Conservation (phyloP, 2,329 filamentous ascomycete species). For the Colletotrichum noveboracense region DNA sequence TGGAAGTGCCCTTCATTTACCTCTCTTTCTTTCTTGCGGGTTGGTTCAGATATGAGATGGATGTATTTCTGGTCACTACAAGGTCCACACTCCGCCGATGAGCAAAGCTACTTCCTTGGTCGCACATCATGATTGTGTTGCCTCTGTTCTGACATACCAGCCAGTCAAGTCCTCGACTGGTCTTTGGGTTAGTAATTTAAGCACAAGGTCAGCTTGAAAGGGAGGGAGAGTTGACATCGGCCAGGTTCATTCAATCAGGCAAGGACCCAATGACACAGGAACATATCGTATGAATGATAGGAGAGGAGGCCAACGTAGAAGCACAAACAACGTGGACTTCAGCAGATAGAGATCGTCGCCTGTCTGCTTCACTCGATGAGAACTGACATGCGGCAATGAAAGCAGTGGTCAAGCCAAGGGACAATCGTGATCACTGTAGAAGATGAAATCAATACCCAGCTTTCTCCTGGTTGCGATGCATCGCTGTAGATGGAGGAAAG, state of each 20-base stretch:
- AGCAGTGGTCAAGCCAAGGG: not conserved
- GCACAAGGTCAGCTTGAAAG: not conserved
- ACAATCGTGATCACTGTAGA: not conserved
- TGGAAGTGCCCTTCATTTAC: not conserved
- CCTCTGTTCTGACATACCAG: not conserved
- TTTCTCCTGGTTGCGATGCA: not conserved
- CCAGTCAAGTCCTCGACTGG: not conserved
- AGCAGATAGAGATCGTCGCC: not conserved
- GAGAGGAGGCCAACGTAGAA: not conserved
- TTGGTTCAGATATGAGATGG: not conserved
- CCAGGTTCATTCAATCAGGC: not conserved
- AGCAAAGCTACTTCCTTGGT: not conserved
- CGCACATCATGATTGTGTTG: not conserved
- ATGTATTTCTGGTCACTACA: not conserved
- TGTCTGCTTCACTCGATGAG: not conserved
- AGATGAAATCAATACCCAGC: not conserved
- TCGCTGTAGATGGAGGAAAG: not conserved
- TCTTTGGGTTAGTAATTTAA: not conserved
- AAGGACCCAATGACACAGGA: not conserved
- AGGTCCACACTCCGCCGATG: not conserved
- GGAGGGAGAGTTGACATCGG: not conserved
- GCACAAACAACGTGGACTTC: not conserved
- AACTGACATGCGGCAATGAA: not conserved
- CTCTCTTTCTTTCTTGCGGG: not conserved
- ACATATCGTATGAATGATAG: not conserved